These are phyloP conservation scores for Balansia obtecta DNA, from an alignment of 2,329 filamentous ascomycete genomes.

Conservation along the genomic window DNA sequence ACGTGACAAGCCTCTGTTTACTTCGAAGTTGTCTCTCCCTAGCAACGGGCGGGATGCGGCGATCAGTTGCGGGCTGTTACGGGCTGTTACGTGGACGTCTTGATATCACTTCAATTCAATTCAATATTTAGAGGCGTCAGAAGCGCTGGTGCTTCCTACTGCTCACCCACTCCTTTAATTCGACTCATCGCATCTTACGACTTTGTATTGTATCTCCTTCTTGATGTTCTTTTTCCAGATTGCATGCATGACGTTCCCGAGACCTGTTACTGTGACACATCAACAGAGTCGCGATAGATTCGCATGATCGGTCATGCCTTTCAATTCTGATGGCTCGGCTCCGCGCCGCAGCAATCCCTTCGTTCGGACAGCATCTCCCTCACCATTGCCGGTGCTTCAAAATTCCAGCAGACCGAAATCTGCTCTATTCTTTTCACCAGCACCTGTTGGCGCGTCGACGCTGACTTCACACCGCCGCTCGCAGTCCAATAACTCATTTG, in stretches of 20 bases:
- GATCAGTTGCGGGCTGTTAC: slow-evolving; percentile 1
- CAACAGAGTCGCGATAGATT: slow-evolving; percentile 10
- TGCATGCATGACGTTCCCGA: slow-evolving; percentile 9
- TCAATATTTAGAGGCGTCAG: slow-evolving; percentile 11
- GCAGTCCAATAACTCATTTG: slow-evolving; percentile 49
- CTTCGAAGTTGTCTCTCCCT: slow-evolving; percentile 13
- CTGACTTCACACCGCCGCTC: slow-evolving; percentile 51
- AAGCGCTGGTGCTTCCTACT: slow-evolving; percentile 14
- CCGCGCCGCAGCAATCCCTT: slow-evolving; percentile 76
- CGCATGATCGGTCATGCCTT: slow-evolving; percentile 20
- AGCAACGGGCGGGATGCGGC: slow-evolving; percentile 15
- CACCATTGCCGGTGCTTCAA: slow-evolving; percentile 48
- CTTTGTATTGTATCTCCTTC: not conserved
- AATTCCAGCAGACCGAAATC: slow-evolving; percentile 57
- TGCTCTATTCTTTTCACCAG: slow-evolving; percentile 51
- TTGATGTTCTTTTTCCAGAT: slow-evolving; percentile 10
- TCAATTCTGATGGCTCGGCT: slow-evolving; percentile 29
- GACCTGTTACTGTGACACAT: not conserved
- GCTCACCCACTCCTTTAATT: slow-evolving; percentile 7
- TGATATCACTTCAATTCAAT: slow-evolving; percentile 14
- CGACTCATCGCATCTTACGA: not conserved
- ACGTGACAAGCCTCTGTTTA: slow-evolving; percentile 18
- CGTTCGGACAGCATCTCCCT: slow-evolving; percentile 37
- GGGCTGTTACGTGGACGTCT: slow-evolving; percentile 5
- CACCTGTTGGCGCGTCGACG: slow-evolving; percentile 25